A percentile compares a stretch with the other conserved stretches of the same genome.
Evolutionary conservation across 2,329 filamentous ascomycete species (phyloP).

Genomic region (Claviceps capensis): DNA sequence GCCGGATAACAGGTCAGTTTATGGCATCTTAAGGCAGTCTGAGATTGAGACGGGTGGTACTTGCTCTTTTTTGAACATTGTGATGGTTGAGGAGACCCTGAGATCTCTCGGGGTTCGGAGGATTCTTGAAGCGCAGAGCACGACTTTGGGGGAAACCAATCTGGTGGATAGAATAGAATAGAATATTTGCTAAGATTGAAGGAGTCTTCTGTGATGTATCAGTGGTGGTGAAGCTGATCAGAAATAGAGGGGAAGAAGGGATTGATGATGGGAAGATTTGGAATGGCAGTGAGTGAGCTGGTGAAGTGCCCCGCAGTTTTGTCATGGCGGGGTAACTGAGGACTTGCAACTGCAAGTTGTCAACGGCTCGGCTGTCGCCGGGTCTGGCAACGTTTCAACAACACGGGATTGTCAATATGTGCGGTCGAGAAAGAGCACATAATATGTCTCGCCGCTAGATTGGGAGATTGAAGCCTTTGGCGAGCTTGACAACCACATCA

Average conservation of each 20-base stretch:
- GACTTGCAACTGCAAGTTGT: not conserved
- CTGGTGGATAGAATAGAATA: no score
- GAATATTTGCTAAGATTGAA: no score
- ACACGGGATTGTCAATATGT: no score
- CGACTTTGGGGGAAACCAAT: no score
- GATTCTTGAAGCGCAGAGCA: no score
- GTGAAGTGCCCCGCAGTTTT: slow-evolving; percentile 6
- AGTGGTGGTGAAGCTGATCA: not conserved
- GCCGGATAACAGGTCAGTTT: not conserved
- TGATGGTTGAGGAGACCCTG: slow-evolving; percentile 15
- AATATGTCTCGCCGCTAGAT: no score
- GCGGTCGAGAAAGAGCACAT: no score
- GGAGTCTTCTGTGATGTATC: no score
- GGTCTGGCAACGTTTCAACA: no score
- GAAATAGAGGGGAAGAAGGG: slow-evolving; percentile 4
- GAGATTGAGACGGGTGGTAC: slow-evolving; percentile 13
- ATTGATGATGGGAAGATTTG: not conserved
- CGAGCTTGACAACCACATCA: no score
- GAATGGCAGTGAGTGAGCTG: not conserved
- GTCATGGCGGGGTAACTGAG: not conserved
- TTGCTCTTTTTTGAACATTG: slow-evolving; percentile 92
- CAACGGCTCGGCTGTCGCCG: no score
- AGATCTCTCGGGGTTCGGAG: not conserved
- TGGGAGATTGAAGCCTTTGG: no score
- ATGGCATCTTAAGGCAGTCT: not conserved